These are phyloP conservation scores for Martensiomyces pterosporus DNA, from an alignment of 192 early-diverging fungal genomes.

Conservation along the genomic window DNA sequence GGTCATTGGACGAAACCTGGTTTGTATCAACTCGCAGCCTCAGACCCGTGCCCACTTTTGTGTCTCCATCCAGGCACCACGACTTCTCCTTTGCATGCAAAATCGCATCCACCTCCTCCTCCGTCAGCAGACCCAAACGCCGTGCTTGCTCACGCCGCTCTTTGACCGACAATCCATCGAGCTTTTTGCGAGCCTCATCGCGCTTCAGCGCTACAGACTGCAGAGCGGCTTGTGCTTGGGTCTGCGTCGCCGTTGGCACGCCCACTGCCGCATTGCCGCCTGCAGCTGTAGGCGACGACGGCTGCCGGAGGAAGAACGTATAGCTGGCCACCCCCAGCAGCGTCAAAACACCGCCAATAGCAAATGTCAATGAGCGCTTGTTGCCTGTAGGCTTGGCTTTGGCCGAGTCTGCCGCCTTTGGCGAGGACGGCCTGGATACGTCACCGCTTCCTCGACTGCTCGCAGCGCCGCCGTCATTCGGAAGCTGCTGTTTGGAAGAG, in stretches of 20 bases:
- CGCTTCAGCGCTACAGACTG: conserved; percentile 37
- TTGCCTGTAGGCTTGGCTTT: conserved; percentile 4
- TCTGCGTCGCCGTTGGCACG: not conserved
- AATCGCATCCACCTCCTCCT: conserved; percentile 34
- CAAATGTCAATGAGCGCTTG: conserved; percentile 40
- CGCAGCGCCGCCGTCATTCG: no score
- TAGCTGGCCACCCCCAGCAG: conserved; percentile 35
- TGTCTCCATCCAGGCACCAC: conserved; percentile 13
- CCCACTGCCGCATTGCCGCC: not conserved
- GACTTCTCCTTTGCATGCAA: conserved; percentile 31
- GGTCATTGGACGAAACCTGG: conserved; percentile 46
- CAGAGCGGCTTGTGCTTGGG: conserved; percentile 11
- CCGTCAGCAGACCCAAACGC: conserved; percentile 23
- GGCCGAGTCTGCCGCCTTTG: not conserved
- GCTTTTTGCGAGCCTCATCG: conserved; percentile 15
- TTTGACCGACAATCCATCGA: conserved; percentile 13
- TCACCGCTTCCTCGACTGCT: no score
- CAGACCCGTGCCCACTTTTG: no score
- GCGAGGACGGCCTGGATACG: no score
- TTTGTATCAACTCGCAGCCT: conserved; percentile 35
- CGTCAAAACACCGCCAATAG: conserved; percentile 35
- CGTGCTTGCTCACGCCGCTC: conserved; percentile 18
- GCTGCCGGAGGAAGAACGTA: conserved; percentile 24
- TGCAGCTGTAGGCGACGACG: not conserved
- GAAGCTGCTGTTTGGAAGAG: no score